A percentile compares a stretch with the other conserved stretches of the same genome.
These are phyloP conservation scores for Syncephalastrum sp. DNA, from an alignment of 371 early-diverging fungal genomes.

Conservation along the genomic window DNA sequence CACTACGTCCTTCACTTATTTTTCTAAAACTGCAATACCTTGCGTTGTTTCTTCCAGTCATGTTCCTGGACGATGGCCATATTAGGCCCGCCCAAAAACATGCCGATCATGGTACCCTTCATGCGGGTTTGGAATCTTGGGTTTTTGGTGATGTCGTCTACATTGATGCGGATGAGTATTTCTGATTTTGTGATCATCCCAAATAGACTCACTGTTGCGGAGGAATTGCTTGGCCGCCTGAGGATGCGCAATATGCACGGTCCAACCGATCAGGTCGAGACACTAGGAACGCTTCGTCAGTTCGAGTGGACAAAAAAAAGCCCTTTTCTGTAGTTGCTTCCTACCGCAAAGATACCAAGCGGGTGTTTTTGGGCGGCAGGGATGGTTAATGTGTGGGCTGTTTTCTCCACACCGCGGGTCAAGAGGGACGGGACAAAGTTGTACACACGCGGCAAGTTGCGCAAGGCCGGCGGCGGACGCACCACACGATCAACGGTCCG, in stretches of 20 bases:
- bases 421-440: no score
- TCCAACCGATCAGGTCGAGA: conserved; percentile 18
- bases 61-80: conserved; percentile 34
- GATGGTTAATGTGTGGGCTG: conserved; percentile 1
- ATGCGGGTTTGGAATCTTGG: no score
- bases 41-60: conserved; percentile 36
- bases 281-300: neutral
- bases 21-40: conserved; percentile 9
- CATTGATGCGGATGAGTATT: no score
- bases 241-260: conserved; percentile 19
- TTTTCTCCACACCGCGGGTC: neutral
- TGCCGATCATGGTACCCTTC: conserved; percentile 19
- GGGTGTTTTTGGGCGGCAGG: conserved; percentile 3
- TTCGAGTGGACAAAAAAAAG: no score
- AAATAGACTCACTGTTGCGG: conserved; percentile 5
- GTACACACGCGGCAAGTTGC: no score
- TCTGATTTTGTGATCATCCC: no score
- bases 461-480: no score
- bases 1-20: neutral
- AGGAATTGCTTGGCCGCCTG: conserved; percentile 16
- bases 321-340: no score
- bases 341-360: conserved; percentile 12
- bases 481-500: no score
- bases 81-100: conserved; percentile 28
- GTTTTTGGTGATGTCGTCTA: no score